Conservation (phyloP, 805 yeast genomes). For the Starmerella ratchasimensis region DNA sequence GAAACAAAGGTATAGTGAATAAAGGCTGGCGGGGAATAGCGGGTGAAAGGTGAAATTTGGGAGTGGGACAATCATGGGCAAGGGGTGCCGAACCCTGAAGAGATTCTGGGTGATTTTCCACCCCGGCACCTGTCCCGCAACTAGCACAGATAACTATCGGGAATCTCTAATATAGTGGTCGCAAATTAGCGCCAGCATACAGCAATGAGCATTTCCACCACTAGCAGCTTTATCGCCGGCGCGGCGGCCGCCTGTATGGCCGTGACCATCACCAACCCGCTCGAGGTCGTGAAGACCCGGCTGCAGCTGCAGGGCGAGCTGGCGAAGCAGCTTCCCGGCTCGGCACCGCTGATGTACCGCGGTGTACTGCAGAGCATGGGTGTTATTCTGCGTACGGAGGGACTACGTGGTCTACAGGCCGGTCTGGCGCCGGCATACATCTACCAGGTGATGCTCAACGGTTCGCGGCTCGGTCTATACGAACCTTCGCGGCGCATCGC, state of each 20-base stretch:
- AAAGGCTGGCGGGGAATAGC: too few species aligned
- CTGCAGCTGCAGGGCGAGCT: constrained; percentile 96
- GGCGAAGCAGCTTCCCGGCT: constrained; percentile 29
- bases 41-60: too few species aligned
- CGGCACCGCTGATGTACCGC: constrained; percentile 44
- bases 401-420: constrained; percentile 74
- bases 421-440: constrained; percentile 81
- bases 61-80: too few species aligned
- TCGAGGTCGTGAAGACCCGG: constrained; percentile 84
- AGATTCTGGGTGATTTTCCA: too few species aligned
- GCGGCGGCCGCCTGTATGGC: constrained; percentile 96
- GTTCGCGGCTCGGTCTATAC: constrained; percentile 86
- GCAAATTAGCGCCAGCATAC: too few species aligned
- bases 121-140: too few species aligned
- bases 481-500: constrained; percentile 64
- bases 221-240: constrained; percentile 72
- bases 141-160: too few species aligned
- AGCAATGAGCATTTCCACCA: constrained; percentile 13
- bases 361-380: constrained; percentile 77
- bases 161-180: too few species aligned
- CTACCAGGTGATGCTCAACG: constrained; percentile 83
- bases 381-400: constrained; percentile 65
- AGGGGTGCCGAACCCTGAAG: too few species aligned
- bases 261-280: constrained; percentile 91
- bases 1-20: too few species aligned